Conservation (phyloP, 345 rosid species). For the Brassica rapa region DNA sequence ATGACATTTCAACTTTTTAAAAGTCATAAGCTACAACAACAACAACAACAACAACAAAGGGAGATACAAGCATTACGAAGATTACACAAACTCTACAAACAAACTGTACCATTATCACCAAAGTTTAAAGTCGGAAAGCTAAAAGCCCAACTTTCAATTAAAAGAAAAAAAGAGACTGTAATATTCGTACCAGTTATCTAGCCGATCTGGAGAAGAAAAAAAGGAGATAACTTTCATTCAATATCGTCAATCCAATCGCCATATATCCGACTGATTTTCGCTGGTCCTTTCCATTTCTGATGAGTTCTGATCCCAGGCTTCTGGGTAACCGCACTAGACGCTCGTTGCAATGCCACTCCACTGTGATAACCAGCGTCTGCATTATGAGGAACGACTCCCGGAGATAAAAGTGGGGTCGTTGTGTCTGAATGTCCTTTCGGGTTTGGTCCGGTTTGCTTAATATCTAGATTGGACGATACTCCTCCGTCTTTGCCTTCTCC, state of each 20-base stretch:
- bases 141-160: constrained; percentile 4
- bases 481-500: constrained; percentile 62
- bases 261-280: constrained; percentile 92
- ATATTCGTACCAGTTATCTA: constrained; percentile 6
- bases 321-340: constrained; percentile 63
- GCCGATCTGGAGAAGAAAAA: not conserved
- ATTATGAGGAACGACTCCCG: constrained; percentile 56
- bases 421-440: constrained; percentile 57
- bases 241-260: constrained; percentile 98
- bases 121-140: constrained; percentile 8
- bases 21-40: constrained; percentile 31
- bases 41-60: constrained; percentile 7
- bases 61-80: constrained; percentile 32
- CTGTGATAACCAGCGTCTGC: constrained; percentile 53
- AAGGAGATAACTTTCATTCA: constrained; percentile 47
- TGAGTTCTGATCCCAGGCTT: constrained; percentile 82
- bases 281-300: constrained; percentile 98
- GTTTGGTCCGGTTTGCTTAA: constrained; percentile 63
- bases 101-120: constrained; percentile 31
- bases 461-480: constrained; percentile 51
- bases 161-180: not conserved
- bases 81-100: constrained; percentile 39
- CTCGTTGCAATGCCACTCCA: constrained; percentile 72
- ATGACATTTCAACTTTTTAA: not conserved
- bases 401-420: constrained; percentile 42